Conservation (phyloP, 495 filamentous ascomycete genomes). For the Aspergillus bridgeri region DNA sequence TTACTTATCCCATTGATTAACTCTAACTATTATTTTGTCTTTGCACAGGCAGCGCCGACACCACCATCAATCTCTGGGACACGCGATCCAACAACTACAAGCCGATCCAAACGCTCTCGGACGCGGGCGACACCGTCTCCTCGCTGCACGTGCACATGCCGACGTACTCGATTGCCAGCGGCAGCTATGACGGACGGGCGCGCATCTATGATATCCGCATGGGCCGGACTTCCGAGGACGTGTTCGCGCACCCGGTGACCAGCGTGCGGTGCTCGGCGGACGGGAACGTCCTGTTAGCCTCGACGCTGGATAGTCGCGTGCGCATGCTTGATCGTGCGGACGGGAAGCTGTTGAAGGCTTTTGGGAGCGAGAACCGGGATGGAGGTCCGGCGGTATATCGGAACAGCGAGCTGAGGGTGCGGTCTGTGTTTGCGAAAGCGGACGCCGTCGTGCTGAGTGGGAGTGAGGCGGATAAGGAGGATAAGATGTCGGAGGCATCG, state of each 20-base stretch:
- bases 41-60: conserved; percentile 65
- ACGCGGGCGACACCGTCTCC: conserved; percentile 75
- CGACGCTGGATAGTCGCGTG: conserved; percentile 70
- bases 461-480: conserved; percentile 57
- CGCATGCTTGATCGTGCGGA: conserved; percentile 76
- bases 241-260: conserved; percentile 56
- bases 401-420: conserved; percentile 67
- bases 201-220: conserved; percentile 84
- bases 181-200: conserved; percentile 83
- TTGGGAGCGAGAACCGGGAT: conserved; percentile 24
- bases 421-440: conserved; percentile 66
- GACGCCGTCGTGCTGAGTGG: conserved; percentile 80
- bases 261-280: conserved; percentile 66
- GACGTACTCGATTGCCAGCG: conserved; percentile 48
- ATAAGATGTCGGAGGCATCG: conserved; percentile 29
- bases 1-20: too few relatives aligned
- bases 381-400: conserved; percentile 42
- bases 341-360: conserved; percentile 71
- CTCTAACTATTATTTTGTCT: neutral
- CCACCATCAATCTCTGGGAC: conserved; percentile 87
- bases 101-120: conserved; percentile 72
- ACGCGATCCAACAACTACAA: conserved; percentile 55
- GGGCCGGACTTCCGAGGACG: conserved; percentile 71
- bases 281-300: conserved; percentile 70
- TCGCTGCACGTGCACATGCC: conserved; percentile 50